Conservation (phyloP, 352 stramenopile species). For the Globisporangium solare region DNA sequence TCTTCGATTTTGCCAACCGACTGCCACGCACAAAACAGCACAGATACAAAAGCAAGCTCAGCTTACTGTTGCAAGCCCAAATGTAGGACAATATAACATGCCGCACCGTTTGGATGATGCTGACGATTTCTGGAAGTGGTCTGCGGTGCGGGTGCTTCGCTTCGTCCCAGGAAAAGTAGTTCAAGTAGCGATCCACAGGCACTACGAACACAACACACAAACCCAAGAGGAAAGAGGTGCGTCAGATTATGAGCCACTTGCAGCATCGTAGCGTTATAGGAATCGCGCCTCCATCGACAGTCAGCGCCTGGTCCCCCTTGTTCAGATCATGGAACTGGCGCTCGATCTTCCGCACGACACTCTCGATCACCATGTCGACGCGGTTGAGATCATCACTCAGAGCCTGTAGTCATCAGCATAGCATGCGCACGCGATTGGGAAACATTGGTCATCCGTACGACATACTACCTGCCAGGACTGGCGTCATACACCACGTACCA, state of each 20-base stretch:
- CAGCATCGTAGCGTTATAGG: neutral
- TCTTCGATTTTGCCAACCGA: constrained; percentile 95
- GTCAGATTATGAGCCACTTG: neutral
- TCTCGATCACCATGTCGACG: constrained; percentile 93
- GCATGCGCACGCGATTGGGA: too few relatives aligned
- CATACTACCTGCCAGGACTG: too few relatives aligned
- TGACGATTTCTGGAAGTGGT: constrained; percentile 95
- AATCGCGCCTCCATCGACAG: constrained; percentile 67
- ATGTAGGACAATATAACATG: neutral
- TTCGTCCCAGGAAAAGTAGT: constrained; percentile 98
- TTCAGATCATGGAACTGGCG: constrained; percentile 94
- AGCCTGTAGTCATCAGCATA: constrained; percentile 28
- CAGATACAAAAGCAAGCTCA: constrained; percentile 5
- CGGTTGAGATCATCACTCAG: constrained; percentile 94
- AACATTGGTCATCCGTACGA: too few relatives aligned
- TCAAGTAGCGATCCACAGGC: constrained; percentile 92
- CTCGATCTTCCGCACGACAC: constrained; percentile 96
- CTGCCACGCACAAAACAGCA: constrained; percentile 21
- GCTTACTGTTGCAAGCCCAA: neutral
- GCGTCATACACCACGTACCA: constrained; percentile 48
- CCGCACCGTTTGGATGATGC: constrained; percentile 89
- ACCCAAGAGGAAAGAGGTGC: neutral
- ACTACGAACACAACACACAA: constrained; percentile 32
- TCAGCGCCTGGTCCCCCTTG: constrained; percentile 78
- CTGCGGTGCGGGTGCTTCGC: constrained; percentile 96